These are phyloP conservation scores for Spencermartinsiella europaea DNA, from an alignment of 805 yeast species.

Conservation along the genomic window DNA sequence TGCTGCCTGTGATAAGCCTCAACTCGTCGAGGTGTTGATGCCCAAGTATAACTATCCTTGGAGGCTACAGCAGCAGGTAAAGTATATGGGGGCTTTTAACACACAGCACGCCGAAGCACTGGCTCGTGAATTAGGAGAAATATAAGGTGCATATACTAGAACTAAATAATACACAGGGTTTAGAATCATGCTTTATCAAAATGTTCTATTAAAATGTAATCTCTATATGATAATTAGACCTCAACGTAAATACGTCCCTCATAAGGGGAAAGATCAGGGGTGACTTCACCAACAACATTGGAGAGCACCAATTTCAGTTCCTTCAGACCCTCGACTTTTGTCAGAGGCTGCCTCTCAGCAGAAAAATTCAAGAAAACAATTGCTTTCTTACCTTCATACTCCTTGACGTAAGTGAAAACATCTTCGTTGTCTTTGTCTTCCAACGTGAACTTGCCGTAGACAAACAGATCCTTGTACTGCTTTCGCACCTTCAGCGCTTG, in stretches of 20 bases:
- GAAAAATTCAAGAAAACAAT: conserved; percentile 13
- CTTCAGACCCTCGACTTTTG: not conserved
- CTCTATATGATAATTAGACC: not conserved
- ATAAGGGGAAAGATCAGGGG: not conserved
- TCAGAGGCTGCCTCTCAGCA: conserved; percentile 1
- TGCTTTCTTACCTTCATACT: conserved; percentile 1
- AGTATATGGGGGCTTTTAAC: conserved; percentile 24
- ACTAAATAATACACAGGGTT: too few relatives aligned
- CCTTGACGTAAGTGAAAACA: conserved; percentile 36
- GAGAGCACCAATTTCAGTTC: not conserved
- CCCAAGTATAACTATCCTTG: conserved; percentile 61
- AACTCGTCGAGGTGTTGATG: conserved; percentile 56
- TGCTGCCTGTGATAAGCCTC: conserved; percentile 27
- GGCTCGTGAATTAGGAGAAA: conserved; percentile 11
- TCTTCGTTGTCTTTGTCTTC: conserved; percentile 41
- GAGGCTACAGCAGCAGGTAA: conserved; percentile 39
- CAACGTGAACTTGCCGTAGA: conserved; percentile 42
- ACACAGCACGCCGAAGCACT: conserved; percentile 21
- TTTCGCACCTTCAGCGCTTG: conserved; percentile 41
- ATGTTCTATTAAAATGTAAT: too few relatives aligned
- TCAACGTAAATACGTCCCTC: not conserved
- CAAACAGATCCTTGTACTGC: conserved; percentile 38
- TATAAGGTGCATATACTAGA: not conserved
- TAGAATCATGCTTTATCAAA: too few relatives aligned
- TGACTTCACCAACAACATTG: not conserved